phyloP scores from a whole-genome alignment of 208 protist genomes.

The Acanthamoeba divionensis region DNA sequence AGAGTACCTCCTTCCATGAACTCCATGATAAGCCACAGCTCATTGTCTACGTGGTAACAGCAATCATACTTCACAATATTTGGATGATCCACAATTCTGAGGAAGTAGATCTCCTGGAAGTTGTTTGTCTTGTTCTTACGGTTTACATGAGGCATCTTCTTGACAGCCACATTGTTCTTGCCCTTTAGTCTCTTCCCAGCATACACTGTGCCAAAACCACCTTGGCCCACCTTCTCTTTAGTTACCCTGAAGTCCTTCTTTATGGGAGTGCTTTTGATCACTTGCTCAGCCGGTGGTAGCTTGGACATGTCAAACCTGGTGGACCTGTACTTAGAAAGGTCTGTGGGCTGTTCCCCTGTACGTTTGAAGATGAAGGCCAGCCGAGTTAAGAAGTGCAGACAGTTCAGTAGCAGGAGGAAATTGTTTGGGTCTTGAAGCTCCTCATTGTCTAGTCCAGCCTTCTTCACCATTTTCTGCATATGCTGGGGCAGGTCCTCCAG shows the following conservation, averaged over 20 bases:
- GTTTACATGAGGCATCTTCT: background rate
- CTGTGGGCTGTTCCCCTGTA: background rate
- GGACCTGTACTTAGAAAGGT: background rate
- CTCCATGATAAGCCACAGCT: constrained; percentile 63
- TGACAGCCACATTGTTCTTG: background rate
- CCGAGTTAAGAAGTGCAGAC: background rate
- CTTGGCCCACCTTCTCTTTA: background rate
- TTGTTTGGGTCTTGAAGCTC: background rate
- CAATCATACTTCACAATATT: background rate
- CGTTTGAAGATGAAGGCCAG: background rate
- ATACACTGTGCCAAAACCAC: background rate
- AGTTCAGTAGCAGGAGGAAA: background rate
- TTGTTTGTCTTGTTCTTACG: background rate
- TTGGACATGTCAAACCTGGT: background rate
- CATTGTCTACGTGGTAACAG: background rate
- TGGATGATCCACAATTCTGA: background rate
- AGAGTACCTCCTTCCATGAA: constrained; percentile 71
- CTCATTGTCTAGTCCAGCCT: background rate
- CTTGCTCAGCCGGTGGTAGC: background rate
- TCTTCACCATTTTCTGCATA: too few relatives aligned
- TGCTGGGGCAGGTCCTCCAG: too few relatives aligned
- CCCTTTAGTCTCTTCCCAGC: constrained; percentile 11
- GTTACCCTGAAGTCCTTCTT: background rate
- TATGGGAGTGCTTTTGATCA: background rate
- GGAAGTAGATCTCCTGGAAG: constrained; percentile 42